Evolutionary conservation across 1,284 basidiomycete species (phyloP), one percentile per base, ranked within the genome.

Genomic region (Cutaneotrichosporon daszewskae): DNA sequence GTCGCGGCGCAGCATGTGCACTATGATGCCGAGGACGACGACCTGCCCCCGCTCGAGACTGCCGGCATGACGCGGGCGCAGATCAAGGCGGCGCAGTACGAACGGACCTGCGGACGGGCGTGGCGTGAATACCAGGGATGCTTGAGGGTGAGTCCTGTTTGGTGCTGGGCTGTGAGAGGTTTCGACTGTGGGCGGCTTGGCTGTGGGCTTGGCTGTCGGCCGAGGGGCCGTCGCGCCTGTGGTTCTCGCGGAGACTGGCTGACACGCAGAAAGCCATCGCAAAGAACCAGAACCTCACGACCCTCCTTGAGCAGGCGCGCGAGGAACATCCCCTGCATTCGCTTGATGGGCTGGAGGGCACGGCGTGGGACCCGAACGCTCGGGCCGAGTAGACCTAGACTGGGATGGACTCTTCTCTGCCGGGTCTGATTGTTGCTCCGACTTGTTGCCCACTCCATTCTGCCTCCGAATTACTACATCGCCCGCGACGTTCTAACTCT

Each of bases 71-170:
- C 53, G 32, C 50, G 62, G 43, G 59, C 60, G 5, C 60, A 60
- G 52, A 53, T 63, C 42, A 73, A 71, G 59, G 86, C 85, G 8
- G 81, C 83, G 34, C 83, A 89, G 62, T 91, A 89, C 63, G 83
- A 92, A 55, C 68, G 75, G 35, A 82, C 83, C 34, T 95, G 90
- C 57, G 90, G 88, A 4, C 77, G 76, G 54, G 69, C 87, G 10
- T 95, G 89, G 84, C 70, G 76, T 27, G 77, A 77, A 52, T 95
- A 95, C 68, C 80, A 80, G 52, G 72, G 72, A 3, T 95, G 91
- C 66, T 78, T 95, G 16, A 82, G 84, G 74, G 84, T 83, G 47
- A 53, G 74, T 66, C 17, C 5, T 29, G 12, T 25, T n/a, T 5
- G 22, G 35, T 3, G 31, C 5, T 18, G 12, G 28, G 17, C 22